Base-by-base conservation (phyloP, 352 stramenopile species). In the Phytophthora nicotianae region DNA sequence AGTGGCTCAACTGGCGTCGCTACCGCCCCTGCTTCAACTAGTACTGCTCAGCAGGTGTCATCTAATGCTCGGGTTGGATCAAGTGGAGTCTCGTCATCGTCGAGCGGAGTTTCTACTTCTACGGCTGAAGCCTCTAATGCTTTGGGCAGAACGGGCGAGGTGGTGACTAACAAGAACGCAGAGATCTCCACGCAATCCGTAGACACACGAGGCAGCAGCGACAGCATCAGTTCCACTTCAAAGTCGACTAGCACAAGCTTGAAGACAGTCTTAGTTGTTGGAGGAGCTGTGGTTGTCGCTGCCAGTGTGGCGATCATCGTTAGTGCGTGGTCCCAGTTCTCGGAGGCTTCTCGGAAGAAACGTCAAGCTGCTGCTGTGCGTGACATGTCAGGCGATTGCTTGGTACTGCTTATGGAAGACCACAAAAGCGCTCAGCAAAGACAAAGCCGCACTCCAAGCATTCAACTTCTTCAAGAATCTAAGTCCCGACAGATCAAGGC, bases 311-410 rank as follows among this genome's bases (percentile, higher is more conserved):
- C 83, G 5, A 58, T 95, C 33, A 83, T 88, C 8, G 82, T 95
- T 40, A 89, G 77, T 50, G 86, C 83, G 0, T 95, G 86, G 86
- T 90, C 82, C 16, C 80, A 90, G 43, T 92, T 86, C 63, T 90
- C 80, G 0, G 83, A 91, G 20, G 75, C 62, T 20, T 76, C 82
- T 3, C 77, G 74, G 47, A 77, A 78, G 50, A 85, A 74, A 70
- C 75, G 69, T 0, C 86, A 95, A 65, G 82, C 82, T 35, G 66
- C 86, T 51, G 76, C 74, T 14, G 82, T 95, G 23, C 80, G 81
- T 35, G 79, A 88, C n/a, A 95, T 95, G 86, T 73, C 86, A 24
- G 79, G 79, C 5, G 72, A 87, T 60, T 87, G 79, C 19, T 73
- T 95, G 51, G 60, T 90, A n/a, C 58, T 93, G 10, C 53, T 95